Base-by-base conservation (phyloP, 306 rosid genomes). In the Comarum palustre region DNA sequence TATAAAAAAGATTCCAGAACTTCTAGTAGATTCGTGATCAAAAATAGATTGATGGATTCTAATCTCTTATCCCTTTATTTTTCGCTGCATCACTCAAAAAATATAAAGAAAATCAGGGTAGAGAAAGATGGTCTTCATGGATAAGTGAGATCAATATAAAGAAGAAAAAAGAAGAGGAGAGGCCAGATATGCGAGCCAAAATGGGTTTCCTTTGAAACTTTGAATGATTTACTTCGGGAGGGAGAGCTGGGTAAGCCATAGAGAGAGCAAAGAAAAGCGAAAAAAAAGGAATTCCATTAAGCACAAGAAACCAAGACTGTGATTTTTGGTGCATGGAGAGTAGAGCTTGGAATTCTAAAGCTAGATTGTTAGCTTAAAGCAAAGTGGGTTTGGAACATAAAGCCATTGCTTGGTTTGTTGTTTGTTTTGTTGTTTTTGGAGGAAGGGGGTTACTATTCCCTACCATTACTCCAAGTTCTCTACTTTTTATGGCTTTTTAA, bases 321-420 rank as follows among this genome's bases (percentile, higher is more conserved):
- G 51, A 46, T 83, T 77, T 76, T 64, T 31, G 75, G 68, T 82
- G 87, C 85, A 77, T 86, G 78, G 90, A 84, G 79, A 63, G 69
- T 66, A 81, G 92, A 82, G 87, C 92, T 75, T 83, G 92, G 90
- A 87, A 84, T 85, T 87, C 87, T 85, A 89, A 87, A 87, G 96
- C 78, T 50, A 52, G 67, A n/a, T 61, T 60, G 67, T 36, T 73
- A 46, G 57, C 63, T 74, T 79, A 80, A 80, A 75, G 79, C 38
- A 66, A 64, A 14, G 72, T 24, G 13, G 13, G 75, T 43, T 10
- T 63, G 73, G 69, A 63, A 68, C 78, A 71, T 79, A 85, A 90
- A 90, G 80, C 78, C 75, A 78, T 77, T 81, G 61, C 34, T 71
- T 77, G 74, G 61, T 80, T 82, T 77, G 61, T 80, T 76, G 17